Evolutionary conservation across 2,329 filamentous ascomycete genomes (phyloP), one percentile per base, ranked within the genome.

Genomic region (Fusarium abutilonis): DNA sequence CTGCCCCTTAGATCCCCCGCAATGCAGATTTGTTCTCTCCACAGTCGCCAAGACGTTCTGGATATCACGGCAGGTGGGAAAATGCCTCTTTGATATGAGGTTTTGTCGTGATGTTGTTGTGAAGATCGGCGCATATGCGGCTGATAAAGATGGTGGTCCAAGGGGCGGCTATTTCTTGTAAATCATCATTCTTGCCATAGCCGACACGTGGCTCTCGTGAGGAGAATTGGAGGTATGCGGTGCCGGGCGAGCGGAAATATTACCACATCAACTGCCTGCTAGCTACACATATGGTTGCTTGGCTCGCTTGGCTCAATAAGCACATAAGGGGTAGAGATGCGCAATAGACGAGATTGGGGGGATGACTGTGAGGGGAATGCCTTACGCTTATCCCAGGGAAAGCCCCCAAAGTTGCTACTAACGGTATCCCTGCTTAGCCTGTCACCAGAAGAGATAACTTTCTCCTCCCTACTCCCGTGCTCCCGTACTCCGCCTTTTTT

Each of bases 1-100:
- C 43, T 51, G 38, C 39, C 43, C 52, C 45, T 47, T 41, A 51
- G 45, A 55, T 50, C 52, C 46, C 29, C 46, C 35, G 44, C 28
- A 48, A 40, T 34, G 40, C 38, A 52, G 48, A 52, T 9, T 38
- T 38, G 17, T 43, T 46, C 42, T 42, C 39, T 47, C 56, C 56
- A 52, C 56, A 43, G 47, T 46, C 44, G 56, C 59, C 59, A 62
- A 62, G 56, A 6, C 26, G n/a, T 23, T 42, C 44, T 49, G 44
- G 51, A 26, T 31, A 42, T 23, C 46, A 29, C 46, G 29, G 35
- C 46, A 34, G 31, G 32, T 28, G 35, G 34, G 19, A 23, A 2
- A 10, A 7, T 31, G 47, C 15, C 13, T 36, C 13, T 17, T 53
- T 31, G 38, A 21, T 23, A 34, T 38, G 49, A 39, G 40, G 34